These are phyloP conservation scores for Albatrellus sp. DNA, from an alignment of 1,284 basidiomycete species.

Conservation along the genomic window DNA sequence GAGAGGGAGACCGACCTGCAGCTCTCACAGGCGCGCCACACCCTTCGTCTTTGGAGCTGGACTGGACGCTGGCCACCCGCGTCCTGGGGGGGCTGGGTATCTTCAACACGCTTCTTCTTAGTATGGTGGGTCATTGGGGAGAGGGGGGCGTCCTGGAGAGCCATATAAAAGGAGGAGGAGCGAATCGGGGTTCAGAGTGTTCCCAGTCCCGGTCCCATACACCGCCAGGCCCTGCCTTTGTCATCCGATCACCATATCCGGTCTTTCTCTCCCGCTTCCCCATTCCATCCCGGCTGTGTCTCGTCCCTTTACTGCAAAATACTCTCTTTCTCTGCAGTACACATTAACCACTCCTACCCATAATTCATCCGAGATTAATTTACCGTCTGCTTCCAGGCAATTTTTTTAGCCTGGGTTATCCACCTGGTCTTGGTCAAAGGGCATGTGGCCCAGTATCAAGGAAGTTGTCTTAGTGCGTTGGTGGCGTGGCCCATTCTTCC, in stretches of 20 bases:
- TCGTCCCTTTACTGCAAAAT: no score
- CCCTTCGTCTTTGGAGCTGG: conserved; percentile 60
- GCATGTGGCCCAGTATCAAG: no score
- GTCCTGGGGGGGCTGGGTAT: conserved; percentile 38
- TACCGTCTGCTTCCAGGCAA: no score
- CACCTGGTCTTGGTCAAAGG: no score
- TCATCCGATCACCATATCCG: not conserved
- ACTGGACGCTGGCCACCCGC: conserved; percentile 50
- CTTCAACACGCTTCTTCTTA: conserved; percentile 62
- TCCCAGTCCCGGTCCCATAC: no score
- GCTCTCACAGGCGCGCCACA: conserved; percentile 76
- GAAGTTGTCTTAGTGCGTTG: no score
- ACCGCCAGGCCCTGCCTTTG: not conserved
- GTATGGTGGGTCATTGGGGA: conserved; percentile 43
- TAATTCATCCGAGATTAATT: no score
- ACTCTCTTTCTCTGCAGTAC: no score
- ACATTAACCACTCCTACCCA: no score
- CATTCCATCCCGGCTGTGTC: no score
- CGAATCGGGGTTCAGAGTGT: not conserved
- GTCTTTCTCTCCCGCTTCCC: not conserved
- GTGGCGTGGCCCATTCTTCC: no score
- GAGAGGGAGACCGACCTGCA: conserved; percentile 47
- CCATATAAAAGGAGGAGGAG: conserved; percentile 4
- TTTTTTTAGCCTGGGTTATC: no score
- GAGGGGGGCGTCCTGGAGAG: conserved; percentile 21